Evolutionary conservation across 2,329 filamentous ascomycete genomes (phyloP).

Genomic region (Stagonosporopsis tanaceti): DNA sequence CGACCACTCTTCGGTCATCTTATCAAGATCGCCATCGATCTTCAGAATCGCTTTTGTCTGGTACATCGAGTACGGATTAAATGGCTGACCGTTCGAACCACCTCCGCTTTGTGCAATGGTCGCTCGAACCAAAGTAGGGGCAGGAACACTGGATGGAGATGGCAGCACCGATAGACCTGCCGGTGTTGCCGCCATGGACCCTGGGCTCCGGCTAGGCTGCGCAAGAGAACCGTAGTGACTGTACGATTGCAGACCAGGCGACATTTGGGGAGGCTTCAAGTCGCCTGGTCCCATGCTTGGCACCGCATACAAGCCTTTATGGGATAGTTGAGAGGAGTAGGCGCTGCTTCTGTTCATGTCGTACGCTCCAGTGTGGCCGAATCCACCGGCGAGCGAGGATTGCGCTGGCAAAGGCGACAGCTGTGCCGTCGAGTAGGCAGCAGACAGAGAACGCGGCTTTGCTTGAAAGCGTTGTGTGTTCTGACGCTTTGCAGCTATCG

Average conservation of each 20-base stretch:
- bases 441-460: slow-evolving; percentile 42
- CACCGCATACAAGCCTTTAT: slow-evolving; percentile 47
- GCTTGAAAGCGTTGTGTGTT: slow-evolving; percentile 48
- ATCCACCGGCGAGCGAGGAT: slow-evolving; percentile 45
- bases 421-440: slow-evolving; percentile 44
- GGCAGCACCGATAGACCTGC: slow-evolving; percentile 46
- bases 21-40: slow-evolving; percentile 82
- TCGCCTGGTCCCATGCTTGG: slow-evolving; percentile 36
- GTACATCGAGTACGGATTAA: slow-evolving; percentile 83
- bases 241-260: slow-evolving; percentile 48
- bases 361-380: slow-evolving; percentile 50
- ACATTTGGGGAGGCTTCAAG: slow-evolving; percentile 47
- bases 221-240: slow-evolving; percentile 56
- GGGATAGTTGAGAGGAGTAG: slow-evolving; percentile 44
- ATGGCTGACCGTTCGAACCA: slow-evolving; percentile 53
- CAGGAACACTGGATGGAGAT: slow-evolving; percentile 56
- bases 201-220: slow-evolving; percentile 54
- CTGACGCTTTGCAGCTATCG: slow-evolving; percentile 46
- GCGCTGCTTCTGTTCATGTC: slow-evolving; percentile 45
- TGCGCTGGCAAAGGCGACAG: slow-evolving; percentile 51
- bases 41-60: slow-evolving; percentile 82
- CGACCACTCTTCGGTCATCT: slow-evolving; percentile 85
- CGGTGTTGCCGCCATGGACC: slow-evolving; percentile 47
- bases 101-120: slow-evolving; percentile 66
- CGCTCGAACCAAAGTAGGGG: slow-evolving; percentile 71